Percentiles rank a stretch among this genome's conserved stretches.
These are phyloP conservation scores for Lophiotrema nucula DNA, from an alignment of 495 filamentous ascomycete genomes.

Conservation along the genomic window DNA sequence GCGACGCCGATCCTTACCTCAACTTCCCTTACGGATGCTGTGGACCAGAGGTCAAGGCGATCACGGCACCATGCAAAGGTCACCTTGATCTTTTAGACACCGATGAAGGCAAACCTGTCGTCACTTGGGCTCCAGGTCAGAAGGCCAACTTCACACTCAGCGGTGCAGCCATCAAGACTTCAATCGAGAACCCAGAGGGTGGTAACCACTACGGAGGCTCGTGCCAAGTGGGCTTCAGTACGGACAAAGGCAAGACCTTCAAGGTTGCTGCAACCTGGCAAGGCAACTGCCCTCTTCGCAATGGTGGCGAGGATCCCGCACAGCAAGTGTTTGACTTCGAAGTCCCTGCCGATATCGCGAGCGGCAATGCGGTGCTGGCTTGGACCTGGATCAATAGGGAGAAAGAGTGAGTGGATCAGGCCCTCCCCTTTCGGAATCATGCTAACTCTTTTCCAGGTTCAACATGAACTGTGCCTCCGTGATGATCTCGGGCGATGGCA, in stretches of 20 bases:
- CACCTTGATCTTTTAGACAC: constrained; percentile 40
- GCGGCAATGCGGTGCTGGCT: constrained; percentile 39
- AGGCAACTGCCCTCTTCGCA: constrained; percentile 42
- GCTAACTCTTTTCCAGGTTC: too few species aligned
- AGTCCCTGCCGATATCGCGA: constrained; percentile 39
- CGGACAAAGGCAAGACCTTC: constrained; percentile 40
- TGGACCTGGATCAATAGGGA: constrained; percentile 46
- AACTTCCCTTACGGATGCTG: constrained; percentile 43
- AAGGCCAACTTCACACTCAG: constrained; percentile 33
- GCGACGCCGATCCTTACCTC: constrained; percentile 35
- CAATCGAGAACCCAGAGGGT: constrained; percentile 1
- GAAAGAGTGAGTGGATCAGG: too few species aligned
- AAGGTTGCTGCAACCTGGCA: constrained; percentile 40
- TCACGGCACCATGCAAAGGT: constrained; percentile 34
- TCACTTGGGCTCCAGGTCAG: constrained; percentile 39
- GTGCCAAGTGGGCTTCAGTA: constrained; percentile 41
- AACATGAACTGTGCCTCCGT: constrained; percentile 39
- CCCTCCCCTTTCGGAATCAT: too few species aligned
- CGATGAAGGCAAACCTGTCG: constrained; percentile 36
- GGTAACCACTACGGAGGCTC: constrained; percentile 43
- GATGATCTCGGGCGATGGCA: constrained; percentile 24
- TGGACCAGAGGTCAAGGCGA: constrained; percentile 16
- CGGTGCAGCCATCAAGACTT: background rate
- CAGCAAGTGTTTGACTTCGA: constrained; percentile 40
- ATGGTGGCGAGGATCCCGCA: constrained; percentile 28